Percentiles rank a stretch among this genome's conserved stretches.
Conservation (phyloP, 192 early-diverging fungal species). For the Podila verticillata region DNA sequence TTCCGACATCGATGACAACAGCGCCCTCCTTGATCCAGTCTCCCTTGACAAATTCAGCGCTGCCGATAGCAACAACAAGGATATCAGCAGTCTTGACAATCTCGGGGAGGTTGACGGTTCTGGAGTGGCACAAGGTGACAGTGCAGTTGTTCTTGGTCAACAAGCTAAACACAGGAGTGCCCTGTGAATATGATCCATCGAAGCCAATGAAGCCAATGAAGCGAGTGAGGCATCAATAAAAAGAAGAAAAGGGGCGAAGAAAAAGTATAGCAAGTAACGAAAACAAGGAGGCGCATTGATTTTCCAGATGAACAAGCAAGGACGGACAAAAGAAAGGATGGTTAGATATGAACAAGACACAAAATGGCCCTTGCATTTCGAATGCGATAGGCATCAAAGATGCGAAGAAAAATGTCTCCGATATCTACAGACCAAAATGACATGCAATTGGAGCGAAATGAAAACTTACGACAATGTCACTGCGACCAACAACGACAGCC, state of each 20-base stretch:
- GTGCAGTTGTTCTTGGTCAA: slow-evolving; percentile 88
- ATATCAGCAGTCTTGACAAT: slow-evolving; percentile 87
- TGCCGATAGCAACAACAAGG: slow-evolving; percentile 90
- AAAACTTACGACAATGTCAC: slow-evolving; percentile 89
- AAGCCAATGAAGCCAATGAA: background rate
- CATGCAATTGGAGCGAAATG: background rate
- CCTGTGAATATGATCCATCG: slow-evolving; percentile 45
- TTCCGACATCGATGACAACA: slow-evolving; percentile 98
- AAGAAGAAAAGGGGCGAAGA: background rate
- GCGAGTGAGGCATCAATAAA: background rate
- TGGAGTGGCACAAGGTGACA: slow-evolving; percentile 94
- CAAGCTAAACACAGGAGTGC: slow-evolving; percentile 87
- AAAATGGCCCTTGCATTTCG: background rate
- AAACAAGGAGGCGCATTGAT: background rate
- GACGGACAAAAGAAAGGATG: no score
- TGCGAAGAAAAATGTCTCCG: background rate
- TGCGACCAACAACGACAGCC: slow-evolving; percentile 95
- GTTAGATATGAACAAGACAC: background rate
- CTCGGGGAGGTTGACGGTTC: slow-evolving; percentile 76
- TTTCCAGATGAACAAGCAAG: background rate
- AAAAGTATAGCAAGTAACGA: background rate
- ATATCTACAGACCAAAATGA: background rate
- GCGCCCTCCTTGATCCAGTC: slow-evolving; percentile 95
- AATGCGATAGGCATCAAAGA: background rate
- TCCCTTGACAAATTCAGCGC: slow-evolving; percentile 83